Percentiles rank a stretch among this genome's conserved stretches.
Conservation (phyloP, 179 eudicot species). For the Heliamphora ciliata region DNA sequence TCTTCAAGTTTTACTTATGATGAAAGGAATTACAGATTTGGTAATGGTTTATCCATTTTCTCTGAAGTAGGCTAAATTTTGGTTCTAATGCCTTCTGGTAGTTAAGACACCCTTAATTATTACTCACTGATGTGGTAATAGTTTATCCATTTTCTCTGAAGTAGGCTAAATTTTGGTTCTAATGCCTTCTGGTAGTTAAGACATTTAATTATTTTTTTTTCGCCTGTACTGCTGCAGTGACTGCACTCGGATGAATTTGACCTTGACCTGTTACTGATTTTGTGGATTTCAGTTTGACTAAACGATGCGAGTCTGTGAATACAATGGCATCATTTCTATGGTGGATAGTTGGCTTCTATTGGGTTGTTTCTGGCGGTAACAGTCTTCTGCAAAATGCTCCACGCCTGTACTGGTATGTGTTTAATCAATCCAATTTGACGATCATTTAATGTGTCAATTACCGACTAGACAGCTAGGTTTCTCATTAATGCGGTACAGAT, state of each 20-base stretch:
- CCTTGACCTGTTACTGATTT: constrained; percentile 12
- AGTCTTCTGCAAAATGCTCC: constrained; percentile 64
- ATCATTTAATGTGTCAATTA: neutral
- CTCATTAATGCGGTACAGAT: neutral
- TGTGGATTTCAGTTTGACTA: constrained; percentile 44
- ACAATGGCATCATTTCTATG: constrained; percentile 86
- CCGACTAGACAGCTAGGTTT: neutral
- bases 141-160: neutral
- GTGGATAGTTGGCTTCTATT: constrained; percentile 98
- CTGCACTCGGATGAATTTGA: neutral
- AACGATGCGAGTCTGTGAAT: constrained; percentile 71
- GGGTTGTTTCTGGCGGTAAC: constrained; percentile 90
- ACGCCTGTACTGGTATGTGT: constrained; percentile 70
- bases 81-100: constrained; percentile 1
- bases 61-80: neutral
- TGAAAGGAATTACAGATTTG: neutral
- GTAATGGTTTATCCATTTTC: neutral
- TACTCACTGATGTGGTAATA: too few species aligned
- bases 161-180: neutral
- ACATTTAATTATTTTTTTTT: neutral
- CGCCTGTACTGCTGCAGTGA: neutral
- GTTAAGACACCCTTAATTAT: neutral
- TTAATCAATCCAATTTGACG: neutral
- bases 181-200: constrained; percentile 1
- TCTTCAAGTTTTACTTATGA: neutral